Evolutionary conservation across 2,329 filamentous ascomycete genomes (phyloP), one percentile per base, ranked within the genome.

Genomic region (Mycosphaerelloides madeirae): DNA sequence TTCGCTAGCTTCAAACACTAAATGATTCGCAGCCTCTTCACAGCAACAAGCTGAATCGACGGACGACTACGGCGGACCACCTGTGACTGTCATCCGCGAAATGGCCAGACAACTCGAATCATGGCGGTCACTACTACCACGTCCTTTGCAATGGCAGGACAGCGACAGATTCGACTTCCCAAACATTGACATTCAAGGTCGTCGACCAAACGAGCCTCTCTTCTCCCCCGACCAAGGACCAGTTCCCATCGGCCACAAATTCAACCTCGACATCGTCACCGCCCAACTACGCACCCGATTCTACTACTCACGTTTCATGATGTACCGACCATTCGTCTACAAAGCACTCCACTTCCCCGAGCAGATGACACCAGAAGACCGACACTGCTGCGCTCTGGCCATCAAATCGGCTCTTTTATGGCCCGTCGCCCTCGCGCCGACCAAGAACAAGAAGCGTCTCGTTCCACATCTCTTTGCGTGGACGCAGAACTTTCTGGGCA

Each of bases 391-490:
- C n/a, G 77, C 73, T 3, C 69, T 77, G 44, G 81, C 79, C 50
- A 69, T 83, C 13, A 70, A 75, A 52, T 70, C 76, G 1, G 75
- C 72, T n/a, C 64, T 82, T 12, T 69, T 75, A 44, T 83, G 80
- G 80, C 79, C 80, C 1, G 68, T 83, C 18, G 69, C 73, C 16
- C 72, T 81, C 65, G 74, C 76, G 6, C 79, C 79, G 0, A 70
- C 75, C 1, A 75, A 74, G 49, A 68, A 73, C 41, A 74, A 74
- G 58, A 83, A 83, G 61, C 67, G 79, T 29, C 67, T 83, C 4
- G 65, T 83, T 1, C 79, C 79, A 1, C 74, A 76, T 44, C 55
- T 78, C 1, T 82, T 80, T 56, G 77, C 79, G 42, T 83, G 79
- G 75, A 78, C 77, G 7, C 78, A 82, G 52, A 80, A 80, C 48